These are phyloP conservation scores for Dendrothele bispora DNA, from an alignment of 768 basidiomycete species.

Conservation along the genomic window DNA sequence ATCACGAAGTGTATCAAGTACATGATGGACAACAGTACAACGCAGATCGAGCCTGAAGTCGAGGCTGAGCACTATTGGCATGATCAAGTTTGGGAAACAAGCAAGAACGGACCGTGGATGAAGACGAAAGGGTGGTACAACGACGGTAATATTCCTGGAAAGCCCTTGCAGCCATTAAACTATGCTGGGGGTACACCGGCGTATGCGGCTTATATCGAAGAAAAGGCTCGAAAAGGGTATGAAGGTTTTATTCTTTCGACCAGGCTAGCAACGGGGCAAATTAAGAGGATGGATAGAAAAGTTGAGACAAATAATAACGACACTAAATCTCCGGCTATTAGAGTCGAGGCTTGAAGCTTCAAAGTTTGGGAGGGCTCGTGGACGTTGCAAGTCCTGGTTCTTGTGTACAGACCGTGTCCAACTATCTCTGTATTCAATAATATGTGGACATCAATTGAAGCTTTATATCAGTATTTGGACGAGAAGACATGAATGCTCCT, in stretches of 20 bases:
- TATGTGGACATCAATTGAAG: too few relatives aligned
- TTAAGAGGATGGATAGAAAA: too few relatives aligned
- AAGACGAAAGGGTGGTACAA: constrained; percentile 12
- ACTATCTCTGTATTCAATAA: too few relatives aligned
- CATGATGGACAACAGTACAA: constrained; percentile 9
- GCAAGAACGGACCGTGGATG: neutral
- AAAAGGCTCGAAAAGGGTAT: constrained; percentile 11
- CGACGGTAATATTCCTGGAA: constrained; percentile 13
- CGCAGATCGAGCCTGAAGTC: constrained; percentile 10
- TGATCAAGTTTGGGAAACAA: constrained; percentile 3
- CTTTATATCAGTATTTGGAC: too few relatives aligned
- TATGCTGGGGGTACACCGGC: constrained; percentile 10
- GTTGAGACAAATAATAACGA: too few relatives aligned
- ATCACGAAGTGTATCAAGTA: constrained; percentile 10
- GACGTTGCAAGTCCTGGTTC: too few relatives aligned
- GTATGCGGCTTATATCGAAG: constrained; percentile 6
- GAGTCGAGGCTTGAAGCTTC: too few relatives aligned
- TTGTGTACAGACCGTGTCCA: too few relatives aligned
- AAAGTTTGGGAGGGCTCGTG: too few relatives aligned
- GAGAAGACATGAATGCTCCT: too few relatives aligned
- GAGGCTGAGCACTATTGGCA: constrained; percentile 13
- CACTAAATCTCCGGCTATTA: too few relatives aligned
- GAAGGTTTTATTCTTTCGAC: constrained; percentile 10
- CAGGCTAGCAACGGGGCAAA: too few relatives aligned
- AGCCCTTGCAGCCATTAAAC: constrained; percentile 9